Conservation (phyloP, 768 basidiomycete species). For the Panaeolus papilionaceus region DNA sequence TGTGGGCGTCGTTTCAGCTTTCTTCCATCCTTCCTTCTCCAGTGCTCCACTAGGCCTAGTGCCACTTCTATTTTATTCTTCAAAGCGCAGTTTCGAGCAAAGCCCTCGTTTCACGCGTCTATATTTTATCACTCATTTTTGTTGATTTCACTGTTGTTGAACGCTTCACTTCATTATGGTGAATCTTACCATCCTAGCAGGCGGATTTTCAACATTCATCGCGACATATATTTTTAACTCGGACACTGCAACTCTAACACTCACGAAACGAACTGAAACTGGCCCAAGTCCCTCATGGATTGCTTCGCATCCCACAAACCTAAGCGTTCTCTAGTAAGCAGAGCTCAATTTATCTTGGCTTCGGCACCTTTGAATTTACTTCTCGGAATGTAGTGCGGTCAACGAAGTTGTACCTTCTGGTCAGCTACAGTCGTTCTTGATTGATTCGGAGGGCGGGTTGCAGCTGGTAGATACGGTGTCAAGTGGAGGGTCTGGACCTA, state of each 20-base stretch:
- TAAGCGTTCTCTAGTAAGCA: conserved; percentile 63
- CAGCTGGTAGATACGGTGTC: conserved; percentile 48
- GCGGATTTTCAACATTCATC: conserved; percentile 52
- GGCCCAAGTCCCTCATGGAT: conserved; percentile 67
- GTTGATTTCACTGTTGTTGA: neutral
- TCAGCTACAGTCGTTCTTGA: conserved; percentile 58
- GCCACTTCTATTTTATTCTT: conserved; percentile 13
- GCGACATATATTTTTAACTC: conserved; percentile 59
- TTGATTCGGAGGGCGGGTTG: conserved; percentile 46
- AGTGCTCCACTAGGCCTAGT: conserved; percentile 20
- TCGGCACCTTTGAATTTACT: neutral
- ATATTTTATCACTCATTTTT: neutral
- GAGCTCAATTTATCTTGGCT: neutral
- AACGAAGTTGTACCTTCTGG: conserved; percentile 54
- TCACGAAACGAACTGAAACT: conserved; percentile 50
- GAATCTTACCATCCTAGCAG: conserved; percentile 54
- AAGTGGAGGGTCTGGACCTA: conserved; percentile 55
- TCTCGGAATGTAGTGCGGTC: conserved; percentile 45
- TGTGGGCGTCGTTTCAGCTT: neutral
- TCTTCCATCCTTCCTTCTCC: conserved; percentile 16
- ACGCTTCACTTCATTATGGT: conserved; percentile 39
- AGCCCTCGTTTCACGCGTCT: conserved; percentile 1
- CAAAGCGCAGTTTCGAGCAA: neutral
- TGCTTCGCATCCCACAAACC: conserved; percentile 55
- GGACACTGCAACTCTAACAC: conserved; percentile 49